Conservation (phyloP, 2,329 filamentous ascomycete genomes). For the Hypoxylon sp. region DNA sequence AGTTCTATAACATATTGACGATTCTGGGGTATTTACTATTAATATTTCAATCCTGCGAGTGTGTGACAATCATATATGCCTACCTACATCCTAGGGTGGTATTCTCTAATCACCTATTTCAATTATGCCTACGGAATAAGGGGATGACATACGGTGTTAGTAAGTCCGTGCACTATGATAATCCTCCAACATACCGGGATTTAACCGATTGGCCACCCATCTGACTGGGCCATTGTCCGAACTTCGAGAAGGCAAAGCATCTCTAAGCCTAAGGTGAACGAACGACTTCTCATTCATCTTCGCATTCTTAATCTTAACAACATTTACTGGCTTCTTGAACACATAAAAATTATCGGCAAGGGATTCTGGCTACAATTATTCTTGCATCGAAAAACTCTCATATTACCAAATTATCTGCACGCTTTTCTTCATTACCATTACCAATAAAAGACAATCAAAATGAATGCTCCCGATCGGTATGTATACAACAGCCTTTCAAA, state of each 20-base stretch:
- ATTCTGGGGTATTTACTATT: not conserved
- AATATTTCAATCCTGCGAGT: not conserved
- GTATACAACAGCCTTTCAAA: constrained; percentile 43
- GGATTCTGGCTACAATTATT: not conserved
- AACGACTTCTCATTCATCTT: not conserved
- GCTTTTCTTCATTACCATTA: not conserved
- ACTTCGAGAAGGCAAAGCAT: constrained; percentile 9
- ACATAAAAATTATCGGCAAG: not conserved
- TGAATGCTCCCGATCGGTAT: constrained; percentile 70
- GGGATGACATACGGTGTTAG: not conserved
- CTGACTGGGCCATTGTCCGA: not conserved
- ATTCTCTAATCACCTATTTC: too few relatives aligned
- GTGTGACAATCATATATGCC: too few relatives aligned
- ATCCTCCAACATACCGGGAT: constrained; percentile 7
- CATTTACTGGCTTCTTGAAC: not conserved
- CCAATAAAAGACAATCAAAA: too few relatives aligned
- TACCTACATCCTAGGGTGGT: too few relatives aligned
- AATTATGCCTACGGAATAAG: too few relatives aligned
- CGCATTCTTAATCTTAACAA: not conserved
- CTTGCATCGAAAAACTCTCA: not conserved
- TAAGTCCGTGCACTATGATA: not conserved
- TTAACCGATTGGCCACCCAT: constrained; percentile 39
- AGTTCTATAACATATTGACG: constrained; percentile 11
- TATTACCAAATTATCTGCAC: not conserved
- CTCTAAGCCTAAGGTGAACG: not conserved